Evolutionary conservation across 1,284 basidiomycete genomes (phyloP), one percentile per base, ranked within the genome.

Genomic region (Leccinum pallidistipes): DNA sequence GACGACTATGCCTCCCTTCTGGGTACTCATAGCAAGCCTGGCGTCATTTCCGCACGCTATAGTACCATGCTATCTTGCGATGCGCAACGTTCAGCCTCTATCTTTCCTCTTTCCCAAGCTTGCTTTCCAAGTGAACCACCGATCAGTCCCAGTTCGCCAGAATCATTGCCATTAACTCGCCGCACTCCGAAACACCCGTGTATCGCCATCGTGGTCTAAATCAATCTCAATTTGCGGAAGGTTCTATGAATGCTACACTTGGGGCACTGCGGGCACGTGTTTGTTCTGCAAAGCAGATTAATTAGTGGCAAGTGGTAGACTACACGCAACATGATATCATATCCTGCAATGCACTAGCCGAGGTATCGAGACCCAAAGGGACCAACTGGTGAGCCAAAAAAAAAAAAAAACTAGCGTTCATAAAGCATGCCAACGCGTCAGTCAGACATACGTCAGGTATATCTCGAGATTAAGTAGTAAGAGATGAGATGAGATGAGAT

Each of bases 291-390:
- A 40, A 43, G 38, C 5, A 21, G 32, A 32, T 52, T 32, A 24
- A 47, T 47, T 47, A 47, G 43, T 45, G 43, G 18, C 45, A 47
- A 14, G 21, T 47, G 21, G 51, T 32, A 11, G 9, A 47, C 32
- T 54, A 56, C 64, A 65, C 36, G 55, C 29, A 31, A 38, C 62
- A 65, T 32, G 21, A 38, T 64, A 27, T 27, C 27, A 27, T 27
- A 55, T 56, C 14, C 31, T 3, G 55, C 51, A 24, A 10, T 27
- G 49, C 27, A 50, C 49, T 29, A 24, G 31, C 36, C 24, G 51
- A 55, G 56, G 27, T 64, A 55, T 55, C 55, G 10, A 58, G 49
- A 40, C 12, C 40, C 7, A 47, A 24, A 47, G 21, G 21, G 12
- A 49, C 36, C 57, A 47, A 47, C 32, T 8, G 1, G 21, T 34